Conservation (phyloP, 1,284 basidiomycete species). For the Chondrostereum purpureum region DNA sequence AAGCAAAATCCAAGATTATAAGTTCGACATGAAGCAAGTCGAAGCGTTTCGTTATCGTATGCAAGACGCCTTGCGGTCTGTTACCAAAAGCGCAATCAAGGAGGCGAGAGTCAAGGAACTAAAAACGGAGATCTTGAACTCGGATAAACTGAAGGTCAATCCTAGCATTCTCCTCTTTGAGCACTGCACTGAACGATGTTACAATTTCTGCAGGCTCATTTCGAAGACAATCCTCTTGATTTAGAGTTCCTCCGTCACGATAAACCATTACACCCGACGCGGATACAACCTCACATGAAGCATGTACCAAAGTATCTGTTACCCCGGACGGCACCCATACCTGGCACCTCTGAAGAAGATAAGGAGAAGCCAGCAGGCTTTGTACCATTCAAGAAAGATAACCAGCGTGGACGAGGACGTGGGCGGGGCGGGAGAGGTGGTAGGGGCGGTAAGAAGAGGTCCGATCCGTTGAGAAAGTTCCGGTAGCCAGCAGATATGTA, state of each 20-base stretch:
- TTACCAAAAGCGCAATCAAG: conserved; percentile 80
- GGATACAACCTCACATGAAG: conserved; percentile 91
- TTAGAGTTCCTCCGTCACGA: conserved; percentile 93
- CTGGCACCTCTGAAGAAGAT: conserved; percentile 20
- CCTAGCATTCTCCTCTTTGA: background rate
- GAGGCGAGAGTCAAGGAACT: conserved; percentile 95
- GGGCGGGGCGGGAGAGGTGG: conserved; percentile 40
- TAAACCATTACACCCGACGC: conserved; percentile 83
- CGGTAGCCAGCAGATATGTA: too few relatives aligned
- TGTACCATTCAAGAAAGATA: conserved; percentile 60
- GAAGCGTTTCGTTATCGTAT: conserved; percentile 99
- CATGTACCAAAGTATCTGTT: conserved; percentile 93
- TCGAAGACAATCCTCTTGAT: conserved; percentile 95
- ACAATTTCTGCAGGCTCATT: conserved; percentile 73
- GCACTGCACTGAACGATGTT: too few relatives aligned
- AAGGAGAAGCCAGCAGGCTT: conserved; percentile 38
- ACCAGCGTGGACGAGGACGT: conserved; percentile 38
- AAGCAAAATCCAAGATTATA: conserved; percentile 84
- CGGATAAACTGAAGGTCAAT: conserved; percentile 87
- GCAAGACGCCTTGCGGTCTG: conserved; percentile 90
- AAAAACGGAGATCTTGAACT: conserved; percentile 90
- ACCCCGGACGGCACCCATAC: conserved; percentile 68
- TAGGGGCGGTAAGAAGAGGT: conserved; percentile 56
- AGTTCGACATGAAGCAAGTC: conserved; percentile 90
- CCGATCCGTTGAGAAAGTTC: conserved; percentile 75